Evolutionary conservation across 2,329 filamentous ascomycete species (phyloP).

Genomic region (Lachnellula occidentalis): DNA sequence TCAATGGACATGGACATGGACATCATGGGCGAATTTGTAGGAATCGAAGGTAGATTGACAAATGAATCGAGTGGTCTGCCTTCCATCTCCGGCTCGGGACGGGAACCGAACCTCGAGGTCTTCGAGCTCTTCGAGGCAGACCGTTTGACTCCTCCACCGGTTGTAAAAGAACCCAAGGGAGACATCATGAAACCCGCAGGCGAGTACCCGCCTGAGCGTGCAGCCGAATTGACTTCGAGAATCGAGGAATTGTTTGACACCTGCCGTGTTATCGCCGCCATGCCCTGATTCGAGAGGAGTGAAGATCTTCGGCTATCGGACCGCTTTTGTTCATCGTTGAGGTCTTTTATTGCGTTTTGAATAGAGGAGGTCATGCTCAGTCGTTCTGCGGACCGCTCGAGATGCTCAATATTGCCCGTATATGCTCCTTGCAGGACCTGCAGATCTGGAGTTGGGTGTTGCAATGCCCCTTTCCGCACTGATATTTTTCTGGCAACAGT

Average conservation of each 20-base stretch:
- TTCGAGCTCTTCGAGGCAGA: slow-evolving; percentile 52
- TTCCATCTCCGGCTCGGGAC: slow-evolving; percentile 32
- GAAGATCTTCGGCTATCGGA: slow-evolving; percentile 63
- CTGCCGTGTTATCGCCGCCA: slow-evolving; percentile 34
- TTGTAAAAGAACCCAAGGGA: slow-evolving; percentile 52
- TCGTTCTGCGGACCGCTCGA: slow-evolving; percentile 71
- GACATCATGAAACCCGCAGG: slow-evolving; percentile 64
- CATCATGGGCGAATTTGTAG: slow-evolving; percentile 18
- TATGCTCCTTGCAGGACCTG: slow-evolving; percentile 57
- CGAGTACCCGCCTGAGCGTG: slow-evolving; percentile 65
- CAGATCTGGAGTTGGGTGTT: slow-evolving; percentile 58
- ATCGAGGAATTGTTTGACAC: slow-evolving; percentile 54
- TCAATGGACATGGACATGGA: slow-evolving; percentile 22
- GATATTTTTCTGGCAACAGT: slow-evolving; percentile 11
- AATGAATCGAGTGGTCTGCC: slow-evolving; percentile 31
- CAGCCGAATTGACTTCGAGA: slow-evolving; percentile 61
- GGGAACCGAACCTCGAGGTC: slow-evolving; percentile 35
- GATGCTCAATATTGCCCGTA: slow-evolving; percentile 62
- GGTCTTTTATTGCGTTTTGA: slow-evolving; percentile 69
- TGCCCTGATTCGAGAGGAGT: slow-evolving; percentile 44
- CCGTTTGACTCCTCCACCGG: slow-evolving; percentile 44
- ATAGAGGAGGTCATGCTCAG: slow-evolving; percentile 69
- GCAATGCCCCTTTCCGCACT: slow-evolving; percentile 31
- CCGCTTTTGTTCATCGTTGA: slow-evolving; percentile 66
- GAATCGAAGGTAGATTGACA: slow-evolving; percentile 20